Base-by-base conservation (phyloP, 2,329 filamentous ascomycete genomes). In the Alternaria gaisen region DNA sequence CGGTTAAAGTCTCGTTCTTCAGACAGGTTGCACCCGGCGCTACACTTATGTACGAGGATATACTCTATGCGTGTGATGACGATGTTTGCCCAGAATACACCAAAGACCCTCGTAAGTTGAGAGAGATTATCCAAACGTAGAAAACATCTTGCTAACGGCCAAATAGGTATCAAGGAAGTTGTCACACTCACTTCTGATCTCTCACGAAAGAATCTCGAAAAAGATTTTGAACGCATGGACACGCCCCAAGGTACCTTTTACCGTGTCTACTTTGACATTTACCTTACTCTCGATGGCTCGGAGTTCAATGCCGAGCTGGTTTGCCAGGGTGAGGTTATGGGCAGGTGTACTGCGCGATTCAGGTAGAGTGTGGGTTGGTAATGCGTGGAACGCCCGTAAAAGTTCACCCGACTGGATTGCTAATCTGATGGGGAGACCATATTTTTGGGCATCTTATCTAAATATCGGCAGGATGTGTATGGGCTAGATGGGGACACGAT, bases 291-390 rank as follows among this genome's bases (percentile, higher is more conserved):
- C 16, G 95, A 99, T 75, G 95, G 95, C 22, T 97, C 92, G 53
- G 95, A 99, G 79, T 98, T 99, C 84, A 98, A 95, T 72, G 95
- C 95, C 54, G 95, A 98, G 83, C 84, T 99, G 40, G 94, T 98
- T n/a, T 99, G 95, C 82, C 95, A 99, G 80, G 95, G 95, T 74
- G 95, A 98, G 80, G 93, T 99, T 68, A 99, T 98, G 95, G 95
- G 95, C 68, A 90, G 94, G 67, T 98, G 94, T 87, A 90, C 94
- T 66, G 92, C 94, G 61, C 88, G 93, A 77, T 98, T 98, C 85
- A 83, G 88, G 80, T 90, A 82, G 20, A 24, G 5, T 14, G 11
- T 12, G 38, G 28, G 28, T 30, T 30, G 28, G 9, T 30, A 30
- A 30, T 30, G 28, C 28, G 28, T 4, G 9, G 28, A 30, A 30